Conservation (phyloP, 2,329 filamentous ascomycete genomes). For the Coniochaeta pulveracea region DNA sequence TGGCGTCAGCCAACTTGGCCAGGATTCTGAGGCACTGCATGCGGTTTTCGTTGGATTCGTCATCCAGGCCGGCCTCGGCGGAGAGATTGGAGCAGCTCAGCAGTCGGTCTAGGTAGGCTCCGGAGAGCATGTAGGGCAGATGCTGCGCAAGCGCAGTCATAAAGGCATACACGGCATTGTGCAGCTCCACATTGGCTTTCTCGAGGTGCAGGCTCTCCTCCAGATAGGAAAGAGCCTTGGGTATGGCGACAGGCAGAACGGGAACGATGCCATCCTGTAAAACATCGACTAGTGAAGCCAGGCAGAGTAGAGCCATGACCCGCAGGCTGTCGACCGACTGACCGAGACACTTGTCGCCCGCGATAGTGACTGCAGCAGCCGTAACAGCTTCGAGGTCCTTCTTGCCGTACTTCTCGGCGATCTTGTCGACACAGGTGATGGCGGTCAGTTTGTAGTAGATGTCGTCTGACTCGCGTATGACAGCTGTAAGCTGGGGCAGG, state of each 20-base stretch:
- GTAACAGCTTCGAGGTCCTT: slow-evolving; percentile 72
- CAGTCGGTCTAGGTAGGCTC: slow-evolving; percentile 59
- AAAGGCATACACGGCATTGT: slow-evolving; percentile 74
- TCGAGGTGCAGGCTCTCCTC: slow-evolving; percentile 45
- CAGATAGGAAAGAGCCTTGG: slow-evolving; percentile 61
- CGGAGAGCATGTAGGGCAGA: slow-evolving; percentile 81
- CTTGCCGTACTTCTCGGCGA: slow-evolving; percentile 90
- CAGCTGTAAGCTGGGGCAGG: slow-evolving; percentile 64
- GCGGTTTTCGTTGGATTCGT: slow-evolving; percentile 53
- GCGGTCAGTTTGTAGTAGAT: slow-evolving; percentile 73
- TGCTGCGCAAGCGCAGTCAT: slow-evolving; percentile 70
- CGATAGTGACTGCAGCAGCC: slow-evolving; percentile 64
- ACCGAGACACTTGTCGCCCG: slow-evolving; percentile 65
- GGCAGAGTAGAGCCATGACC: slow-evolving; percentile 75
- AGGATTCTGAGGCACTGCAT: slow-evolving; percentile 60
- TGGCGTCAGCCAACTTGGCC: slow-evolving; percentile 66
- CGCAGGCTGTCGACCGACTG: slow-evolving; percentile 61
- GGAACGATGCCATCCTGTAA: slow-evolving; percentile 78
- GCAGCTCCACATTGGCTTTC: slow-evolving; percentile 49
- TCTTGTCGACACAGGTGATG: slow-evolving; percentile 82
- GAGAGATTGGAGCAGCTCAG: slow-evolving; percentile 64
- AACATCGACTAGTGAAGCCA: slow-evolving; percentile 83
- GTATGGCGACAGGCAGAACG: slow-evolving; percentile 65
- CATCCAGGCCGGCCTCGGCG: slow-evolving; percentile 48
- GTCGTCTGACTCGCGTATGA: slow-evolving; percentile 63